Base-by-base conservation (phyloP, 2,329 filamentous ascomycete genomes). In the Periconia digitata region DNA sequence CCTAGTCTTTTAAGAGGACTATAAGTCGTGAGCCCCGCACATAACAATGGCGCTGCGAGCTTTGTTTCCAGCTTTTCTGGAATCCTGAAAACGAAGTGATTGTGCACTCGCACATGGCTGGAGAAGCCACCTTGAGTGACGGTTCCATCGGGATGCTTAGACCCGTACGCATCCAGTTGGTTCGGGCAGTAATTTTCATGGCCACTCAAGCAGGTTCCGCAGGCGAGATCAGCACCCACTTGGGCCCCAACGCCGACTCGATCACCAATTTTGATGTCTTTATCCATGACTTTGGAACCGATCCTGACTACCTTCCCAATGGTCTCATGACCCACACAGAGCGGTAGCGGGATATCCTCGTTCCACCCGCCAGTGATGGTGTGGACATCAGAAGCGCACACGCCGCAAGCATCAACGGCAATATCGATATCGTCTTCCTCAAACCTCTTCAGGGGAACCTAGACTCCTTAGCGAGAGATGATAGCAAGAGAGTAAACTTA, bases 351-450 rank as follows among this genome's bases (percentile, higher is more conserved):
- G 35, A 79, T 74, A 55, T 84, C 81, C 29, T 73, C 76, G 49
- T 82, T 85, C 85, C 85, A 89, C 52, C 85, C 85, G 46, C 77
- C 76, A 47, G 63, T 72, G 59, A 76, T 77, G 55, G 72, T 78
- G 67, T 78, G 76, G 23, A 78, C 64, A 53, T 78, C 76, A 35
- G 71, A 74, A 43, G 72, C 75, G 67, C 77, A 79, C 46, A 79
- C 77, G 63, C 70, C 70, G 54, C 70, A 72, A 16, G 58, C 85
- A 58, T 91, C 85, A 63, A 96, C 86, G 77, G 92, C 87, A 73
- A 96, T 83, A 69, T 95, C 90, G 62, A 96, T 84, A 67, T 96
- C 90, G 72, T 89, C 82, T 69, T 92, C 89, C 56, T 86, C 89
- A 69, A 95, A 95, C 16, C 87, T 87, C 77, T 95, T 94, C 49